Conservation (phyloP, 352 stramenopile species). For the Globisporangium emineosum region DNA sequence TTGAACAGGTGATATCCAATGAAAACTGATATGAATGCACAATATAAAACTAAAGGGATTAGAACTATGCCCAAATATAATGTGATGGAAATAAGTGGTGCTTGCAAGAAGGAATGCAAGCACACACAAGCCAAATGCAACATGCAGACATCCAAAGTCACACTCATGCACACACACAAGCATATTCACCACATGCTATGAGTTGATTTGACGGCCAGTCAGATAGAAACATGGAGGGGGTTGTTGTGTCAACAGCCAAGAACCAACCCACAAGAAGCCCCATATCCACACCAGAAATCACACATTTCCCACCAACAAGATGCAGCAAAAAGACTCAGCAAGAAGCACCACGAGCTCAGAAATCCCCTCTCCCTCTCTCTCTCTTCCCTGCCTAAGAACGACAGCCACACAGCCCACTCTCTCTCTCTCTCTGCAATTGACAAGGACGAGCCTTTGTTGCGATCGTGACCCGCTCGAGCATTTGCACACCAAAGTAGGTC, state of each 20-base stretch:
- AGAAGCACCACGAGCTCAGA: background rate
- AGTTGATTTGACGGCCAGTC: slow-evolving; percentile 7
- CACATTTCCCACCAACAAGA: background rate
- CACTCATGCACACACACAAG: too few relatives aligned
- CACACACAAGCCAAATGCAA: too few relatives aligned
- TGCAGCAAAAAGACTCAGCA: background rate
- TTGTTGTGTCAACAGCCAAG: background rate
- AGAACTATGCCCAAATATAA: too few relatives aligned
- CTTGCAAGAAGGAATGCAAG: too few relatives aligned
- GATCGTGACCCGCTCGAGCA: slow-evolving; percentile 34
- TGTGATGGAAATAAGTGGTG: too few relatives aligned
- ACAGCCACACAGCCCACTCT: background rate
- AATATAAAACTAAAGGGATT: too few relatives aligned
- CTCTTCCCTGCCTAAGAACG: too few relatives aligned
- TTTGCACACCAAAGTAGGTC: slow-evolving; percentile 6
- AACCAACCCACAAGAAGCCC: background rate
- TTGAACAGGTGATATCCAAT: too few relatives aligned
- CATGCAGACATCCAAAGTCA: too few relatives aligned
- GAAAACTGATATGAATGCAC: too few relatives aligned
- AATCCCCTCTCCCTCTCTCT: background rate
- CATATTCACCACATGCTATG: background rate
- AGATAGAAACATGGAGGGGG: background rate
- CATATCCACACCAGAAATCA: background rate
- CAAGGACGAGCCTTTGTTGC: slow-evolving; percentile 75
- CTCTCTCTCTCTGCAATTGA: slow-evolving; percentile 17